Conservation (phyloP, 208 protist genomes). For the Wallacemonas collosoma region DNA sequence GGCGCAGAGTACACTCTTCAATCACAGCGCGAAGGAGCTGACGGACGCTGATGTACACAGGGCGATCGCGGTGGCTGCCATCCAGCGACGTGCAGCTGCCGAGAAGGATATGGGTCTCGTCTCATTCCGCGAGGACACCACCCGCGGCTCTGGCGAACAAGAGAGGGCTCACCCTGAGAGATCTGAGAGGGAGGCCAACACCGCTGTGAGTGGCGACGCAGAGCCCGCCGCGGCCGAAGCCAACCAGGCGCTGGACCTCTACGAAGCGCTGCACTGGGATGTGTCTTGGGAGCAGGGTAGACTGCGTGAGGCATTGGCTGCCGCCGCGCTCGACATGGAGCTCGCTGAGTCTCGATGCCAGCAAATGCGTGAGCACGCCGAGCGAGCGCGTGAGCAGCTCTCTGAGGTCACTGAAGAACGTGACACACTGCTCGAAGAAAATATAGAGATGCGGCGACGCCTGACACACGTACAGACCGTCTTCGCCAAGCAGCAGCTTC, state of each 20-base stretch:
- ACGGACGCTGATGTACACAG: constrained; percentile 70
- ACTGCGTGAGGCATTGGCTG: constrained; percentile 79
- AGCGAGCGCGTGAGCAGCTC: constrained; percentile 42
- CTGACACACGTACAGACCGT: constrained; percentile 83
- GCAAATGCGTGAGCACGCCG: constrained; percentile 65
- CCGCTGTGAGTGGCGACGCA: not conserved
- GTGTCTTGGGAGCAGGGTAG: constrained; percentile 73
- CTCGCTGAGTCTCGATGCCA: constrained; percentile 73
- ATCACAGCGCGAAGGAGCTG: constrained; percentile 48
- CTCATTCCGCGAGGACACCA: not conserved
- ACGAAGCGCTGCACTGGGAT: constrained; percentile 77
- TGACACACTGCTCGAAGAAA: constrained; percentile 81
- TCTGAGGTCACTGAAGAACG: constrained; percentile 55
- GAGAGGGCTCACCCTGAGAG: too few relatives aligned
- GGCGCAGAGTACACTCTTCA: constrained; percentile 37
- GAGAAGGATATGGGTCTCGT: constrained; percentile 3
- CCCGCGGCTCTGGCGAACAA: too few relatives aligned
- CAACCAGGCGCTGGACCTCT: constrained; percentile 55
- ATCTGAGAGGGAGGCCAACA: too few relatives aligned
- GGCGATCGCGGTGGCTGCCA: constrained; percentile 68
- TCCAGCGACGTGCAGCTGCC: constrained; percentile 32
- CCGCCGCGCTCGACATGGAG: constrained; percentile 81
- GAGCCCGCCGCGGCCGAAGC: not conserved
- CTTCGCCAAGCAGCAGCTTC: constrained; percentile 87
- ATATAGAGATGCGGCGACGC: constrained; percentile 72